Evolutionary conservation across 1,284 basidiomycete species (phyloP).

Genomic region (Abortiporus biennis): DNA sequence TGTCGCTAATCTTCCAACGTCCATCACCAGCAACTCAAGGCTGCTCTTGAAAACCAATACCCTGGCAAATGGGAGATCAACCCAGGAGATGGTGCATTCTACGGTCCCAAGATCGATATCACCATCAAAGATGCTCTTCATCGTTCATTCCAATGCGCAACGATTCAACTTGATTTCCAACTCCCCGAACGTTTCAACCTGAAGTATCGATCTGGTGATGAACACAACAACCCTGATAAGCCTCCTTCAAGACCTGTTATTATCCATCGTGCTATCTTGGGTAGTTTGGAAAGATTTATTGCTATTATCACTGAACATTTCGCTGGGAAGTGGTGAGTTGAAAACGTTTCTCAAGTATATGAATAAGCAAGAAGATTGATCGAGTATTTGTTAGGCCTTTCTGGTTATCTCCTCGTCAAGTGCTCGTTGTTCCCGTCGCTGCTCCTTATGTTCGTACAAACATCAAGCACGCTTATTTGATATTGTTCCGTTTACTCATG

Average conservation of each 20-base stretch:
- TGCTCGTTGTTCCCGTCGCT: constrained; percentile 92
- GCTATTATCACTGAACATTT: constrained; percentile 98
- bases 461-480: background rate
- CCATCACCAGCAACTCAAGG: constrained; percentile 65
- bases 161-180: constrained; percentile 99
- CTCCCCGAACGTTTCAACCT: constrained; percentile 97
- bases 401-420: constrained; percentile 95
- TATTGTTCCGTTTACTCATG: background rate
- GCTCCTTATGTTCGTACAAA: constrained; percentile 59
- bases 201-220: constrained; percentile 80
- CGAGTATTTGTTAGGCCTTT: constrained; percentile 73
- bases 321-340: constrained; percentile 91
- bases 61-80: constrained; percentile 93
- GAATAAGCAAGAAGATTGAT: too few relatives aligned
- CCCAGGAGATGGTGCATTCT: constrained; percentile 96
- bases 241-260: constrained; percentile 85
- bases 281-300: constrained; percentile 93
- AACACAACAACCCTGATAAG: constrained; percentile 49
- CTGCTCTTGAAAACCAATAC: constrained; percentile 83
- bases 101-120: constrained; percentile 98
- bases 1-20: background rate
- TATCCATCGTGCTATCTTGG: constrained; percentile 97
- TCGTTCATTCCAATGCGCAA: constrained; percentile 96
- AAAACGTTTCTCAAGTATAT: too few relatives aligned
- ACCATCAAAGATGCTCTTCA: constrained; percentile 91